Base-by-base conservation (phyloP, 768 basidiomycete genomes). In the Suillus discolor region DNA sequence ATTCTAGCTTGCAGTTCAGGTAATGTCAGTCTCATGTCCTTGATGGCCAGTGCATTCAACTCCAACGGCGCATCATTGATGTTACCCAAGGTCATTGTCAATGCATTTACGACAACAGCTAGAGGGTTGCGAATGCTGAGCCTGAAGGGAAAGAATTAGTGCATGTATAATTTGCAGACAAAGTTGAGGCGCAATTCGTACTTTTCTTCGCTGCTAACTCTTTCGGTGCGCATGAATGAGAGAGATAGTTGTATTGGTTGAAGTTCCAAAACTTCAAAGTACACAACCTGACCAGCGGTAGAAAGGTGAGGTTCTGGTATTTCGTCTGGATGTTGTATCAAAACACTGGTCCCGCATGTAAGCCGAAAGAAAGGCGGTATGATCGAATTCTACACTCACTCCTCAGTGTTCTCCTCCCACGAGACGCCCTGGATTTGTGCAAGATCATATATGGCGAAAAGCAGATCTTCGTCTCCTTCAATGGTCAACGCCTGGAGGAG, bases 61-160 rank as follows among this genome's bases (percentile, higher is more conserved):
- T 93, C 93, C 53, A 99, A 84, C 20, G 94, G 93, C 0, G 97
- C 96, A 72, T 96, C 95, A 69, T 99, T 97, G 79, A 99, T 86
- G 71, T 99, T 99, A 8, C 97, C 97, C 31, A 99, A 83, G 0
- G 97, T 90, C 96, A 99, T 98, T 0, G 96, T 96, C 53, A 99
- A 79, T 2, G 95, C 96, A 73, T 99, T 97, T 65, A 99, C 81
- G 39, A 96, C 89, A 54, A 97, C 93, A 60, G 96, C 94, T 65
- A 98, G 78, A 2, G 97, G 97, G 73, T 98, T 99, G 57, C 91
- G 89, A 57, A 91, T 84, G 75, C 87, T 89, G 67, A 92, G 78
- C 77, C 91, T 92, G 61, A 38, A 38, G 36, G 36, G 8, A 57
- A 55, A 28, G 62, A 45, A 57, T 65, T 65, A 66, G 53, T 62